Conservation (phyloP, 2,329 filamentous ascomycete genomes). For the Lithohypha guttulata region DNA sequence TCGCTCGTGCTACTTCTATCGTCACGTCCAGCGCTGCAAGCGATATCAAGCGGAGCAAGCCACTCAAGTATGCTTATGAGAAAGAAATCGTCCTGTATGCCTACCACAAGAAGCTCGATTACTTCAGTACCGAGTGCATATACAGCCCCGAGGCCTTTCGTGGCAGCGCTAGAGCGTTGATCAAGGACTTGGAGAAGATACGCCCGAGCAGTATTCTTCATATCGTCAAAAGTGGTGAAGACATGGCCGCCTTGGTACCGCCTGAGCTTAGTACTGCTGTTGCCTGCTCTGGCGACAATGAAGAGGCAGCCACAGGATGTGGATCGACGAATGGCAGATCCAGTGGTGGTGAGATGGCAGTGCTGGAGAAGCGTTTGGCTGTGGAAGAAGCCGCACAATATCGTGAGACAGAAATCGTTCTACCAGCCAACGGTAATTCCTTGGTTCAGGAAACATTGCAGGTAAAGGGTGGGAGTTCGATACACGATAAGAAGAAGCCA, state of each 20-base stretch:
- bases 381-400: conserved; percentile 49
- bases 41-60: conserved; percentile 90
- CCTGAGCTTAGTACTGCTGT: conserved; percentile 38
- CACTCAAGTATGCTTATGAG: conserved; percentile 95
- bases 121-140: conserved; percentile 97
- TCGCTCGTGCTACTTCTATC: conserved; percentile 83
- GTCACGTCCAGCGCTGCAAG: conserved; percentile 67
- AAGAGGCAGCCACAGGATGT: conserved; percentile 54
- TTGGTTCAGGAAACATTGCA: conserved; percentile 19
- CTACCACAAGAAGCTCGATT: conserved; percentile 91
- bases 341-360: conserved; percentile 66
- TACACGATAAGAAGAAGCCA: conserved; percentile 20
- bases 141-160: conserved; percentile 96
- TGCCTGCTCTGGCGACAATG: conserved; percentile 24
- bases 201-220: conserved; percentile 89
- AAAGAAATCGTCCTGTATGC: conserved; percentile 98
- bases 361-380: conserved; percentile 63
- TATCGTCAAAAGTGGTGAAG: conserved; percentile 87
- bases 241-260: conserved; percentile 84
- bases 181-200: conserved; percentile 91
- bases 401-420: conserved; percentile 57
- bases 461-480: conserved; percentile 17
- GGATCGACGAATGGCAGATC: conserved; percentile 58
- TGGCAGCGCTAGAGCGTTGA: conserved; percentile 78
- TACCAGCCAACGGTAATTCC: conserved; percentile 12